Evolutionary conservation across 106 monocot genomes (phyloP).

Genomic region (Posidonia australis): DNA sequence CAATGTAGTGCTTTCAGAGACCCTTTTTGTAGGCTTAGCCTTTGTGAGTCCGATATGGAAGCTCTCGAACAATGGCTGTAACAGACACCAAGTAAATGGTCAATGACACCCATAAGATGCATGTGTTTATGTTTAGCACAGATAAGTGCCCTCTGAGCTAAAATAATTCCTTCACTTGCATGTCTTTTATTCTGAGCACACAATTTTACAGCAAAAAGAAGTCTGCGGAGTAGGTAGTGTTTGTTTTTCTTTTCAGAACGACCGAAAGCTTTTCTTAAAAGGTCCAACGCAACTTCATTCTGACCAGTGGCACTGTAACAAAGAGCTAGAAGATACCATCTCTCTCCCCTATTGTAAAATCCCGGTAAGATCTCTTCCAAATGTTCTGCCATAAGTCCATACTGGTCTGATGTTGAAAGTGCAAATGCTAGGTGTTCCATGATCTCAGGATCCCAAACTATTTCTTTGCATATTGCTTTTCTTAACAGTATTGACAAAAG

Average conservation of each 20-base stretch:
- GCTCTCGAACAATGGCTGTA: slow-evolving; percentile 35
- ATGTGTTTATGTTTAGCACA: slow-evolving; percentile 14
- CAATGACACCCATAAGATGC: slow-evolving; percentile 39
- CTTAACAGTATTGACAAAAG: slow-evolving; percentile 44
- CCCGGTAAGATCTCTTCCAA: slow-evolving; percentile 67
- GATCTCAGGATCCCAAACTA: slow-evolving; percentile 59
- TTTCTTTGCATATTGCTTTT: slow-evolving; percentile 37
- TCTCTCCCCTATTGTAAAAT: slow-evolving; percentile 39
- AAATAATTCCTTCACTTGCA: slow-evolving; percentile 47
- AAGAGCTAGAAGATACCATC: slow-evolving; percentile 74
- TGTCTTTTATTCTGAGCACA: slow-evolving; percentile 28
- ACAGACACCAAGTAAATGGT: slow-evolving; percentile 51
- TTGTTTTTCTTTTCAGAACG: slow-evolving; percentile 35
- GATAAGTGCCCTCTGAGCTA: slow-evolving; percentile 32
- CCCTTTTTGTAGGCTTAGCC: slow-evolving; percentile 33
- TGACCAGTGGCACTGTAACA: slow-evolving; percentile 57
- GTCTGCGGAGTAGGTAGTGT: slow-evolving; percentile 34
- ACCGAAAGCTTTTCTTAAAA: slow-evolving; percentile 38
- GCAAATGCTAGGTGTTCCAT: slow-evolving; percentile 66
- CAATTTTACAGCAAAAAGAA: slow-evolving; percentile 63
- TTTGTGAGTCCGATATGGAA: slow-evolving; percentile 39
- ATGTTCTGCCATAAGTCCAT: slow-evolving; percentile 41
- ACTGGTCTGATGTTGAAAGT: slow-evolving; percentile 43
- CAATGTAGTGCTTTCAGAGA: slow-evolving; percentile 27
- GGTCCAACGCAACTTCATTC: slow-evolving; percentile 47